A percentile compares a stretch with the other conserved stretches of the same genome.
These are phyloP conservation scores for Wolfiporia cocos DNA, from an alignment of 1,284 basidiomycete species.

Conservation along the genomic window DNA sequence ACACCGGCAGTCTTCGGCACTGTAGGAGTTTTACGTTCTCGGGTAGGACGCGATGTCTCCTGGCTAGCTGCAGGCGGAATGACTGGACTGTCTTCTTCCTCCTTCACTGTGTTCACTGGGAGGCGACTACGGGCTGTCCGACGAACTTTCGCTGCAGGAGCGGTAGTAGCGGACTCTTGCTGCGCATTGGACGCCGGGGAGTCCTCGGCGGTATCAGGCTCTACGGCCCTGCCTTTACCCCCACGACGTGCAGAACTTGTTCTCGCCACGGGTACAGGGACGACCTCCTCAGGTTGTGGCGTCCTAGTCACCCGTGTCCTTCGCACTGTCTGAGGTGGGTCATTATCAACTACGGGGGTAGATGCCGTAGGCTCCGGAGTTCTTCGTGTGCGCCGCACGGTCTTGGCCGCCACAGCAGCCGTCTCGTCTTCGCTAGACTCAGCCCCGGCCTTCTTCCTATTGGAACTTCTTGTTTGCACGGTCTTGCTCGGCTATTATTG, in stretches of 20 bases:
- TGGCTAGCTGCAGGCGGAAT: conserved; percentile 3
- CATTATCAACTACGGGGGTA: too few relatives aligned
- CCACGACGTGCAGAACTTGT: conserved; percentile 11
- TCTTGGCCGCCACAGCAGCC: conserved; percentile 2
- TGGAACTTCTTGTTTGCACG: conserved; percentile 7
- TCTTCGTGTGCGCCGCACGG: conserved; percentile 5
- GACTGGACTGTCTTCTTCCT: conserved; percentile 17
- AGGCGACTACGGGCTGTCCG: conserved; percentile 20
- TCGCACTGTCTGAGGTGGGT: conserved; percentile 11
- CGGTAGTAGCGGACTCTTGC: conserved; percentile 9
- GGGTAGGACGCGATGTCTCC: conserved; percentile 9
- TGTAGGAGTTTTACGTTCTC: conserved; percentile 9
- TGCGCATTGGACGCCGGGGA: too few relatives aligned
- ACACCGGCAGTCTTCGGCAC: not conserved
- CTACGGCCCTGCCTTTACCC: conserved; percentile 12
- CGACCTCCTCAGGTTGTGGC: conserved; percentile 12
- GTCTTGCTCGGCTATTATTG: not conserved
- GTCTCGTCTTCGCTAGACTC: conserved; percentile 1
- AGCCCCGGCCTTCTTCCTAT: conserved; percentile 6
- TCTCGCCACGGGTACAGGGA: conserved; percentile 9
- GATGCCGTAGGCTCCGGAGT: conserved; percentile 4
- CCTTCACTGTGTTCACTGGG: conserved; percentile 17
- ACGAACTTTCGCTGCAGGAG: conserved; percentile 12
- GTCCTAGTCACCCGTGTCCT: conserved; percentile 16
- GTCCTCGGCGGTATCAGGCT: conserved; percentile 2